These are phyloP conservation scores for Fallopia convolvulus DNA, from an alignment of 148 eudicot species.

Conservation along the genomic window DNA sequence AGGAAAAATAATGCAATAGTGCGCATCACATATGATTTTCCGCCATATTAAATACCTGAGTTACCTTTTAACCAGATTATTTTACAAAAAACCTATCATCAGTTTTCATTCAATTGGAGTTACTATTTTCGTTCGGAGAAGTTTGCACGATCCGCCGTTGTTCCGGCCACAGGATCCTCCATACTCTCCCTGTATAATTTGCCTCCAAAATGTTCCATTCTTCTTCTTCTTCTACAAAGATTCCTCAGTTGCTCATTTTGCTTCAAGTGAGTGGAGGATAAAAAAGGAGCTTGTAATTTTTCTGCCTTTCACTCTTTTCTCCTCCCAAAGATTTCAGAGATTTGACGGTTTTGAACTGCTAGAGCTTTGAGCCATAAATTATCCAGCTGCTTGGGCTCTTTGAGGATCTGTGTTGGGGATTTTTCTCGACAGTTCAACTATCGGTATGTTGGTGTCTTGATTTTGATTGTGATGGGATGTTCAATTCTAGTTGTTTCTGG, in stretches of 20 bases:
- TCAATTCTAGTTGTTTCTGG: background rate
- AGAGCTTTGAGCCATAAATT: constrained; percentile 18
- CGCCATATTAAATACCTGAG: constrained; percentile 22
- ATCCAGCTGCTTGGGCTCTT: constrained; percentile 10
- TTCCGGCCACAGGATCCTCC: constrained; percentile 13
- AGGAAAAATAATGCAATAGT: background rate
- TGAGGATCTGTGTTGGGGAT: constrained; percentile 21
- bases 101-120: constrained; percentile 29
- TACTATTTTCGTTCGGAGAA: constrained; percentile 17
- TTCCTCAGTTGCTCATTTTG: constrained; percentile 15
- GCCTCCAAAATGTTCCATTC: constrained; percentile 12
- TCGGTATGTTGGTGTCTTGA: constrained; percentile 24
- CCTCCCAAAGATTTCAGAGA: constrained; percentile 15
- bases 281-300: background rate
- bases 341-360: constrained; percentile 22
- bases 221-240: constrained; percentile 19
- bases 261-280: background rate
- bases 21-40: constrained; percentile 38
- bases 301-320: background rate
- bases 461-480: constrained; percentile 7
- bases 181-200: background rate
- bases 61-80: constrained; percentile 35
- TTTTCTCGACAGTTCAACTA: constrained; percentile 21
- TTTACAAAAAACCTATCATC: constrained; percentile 25
- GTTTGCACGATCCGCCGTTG: background rate